Conservation (phyloP, 176 grass and related monocot genomes). For the Carex scoparia region DNA sequence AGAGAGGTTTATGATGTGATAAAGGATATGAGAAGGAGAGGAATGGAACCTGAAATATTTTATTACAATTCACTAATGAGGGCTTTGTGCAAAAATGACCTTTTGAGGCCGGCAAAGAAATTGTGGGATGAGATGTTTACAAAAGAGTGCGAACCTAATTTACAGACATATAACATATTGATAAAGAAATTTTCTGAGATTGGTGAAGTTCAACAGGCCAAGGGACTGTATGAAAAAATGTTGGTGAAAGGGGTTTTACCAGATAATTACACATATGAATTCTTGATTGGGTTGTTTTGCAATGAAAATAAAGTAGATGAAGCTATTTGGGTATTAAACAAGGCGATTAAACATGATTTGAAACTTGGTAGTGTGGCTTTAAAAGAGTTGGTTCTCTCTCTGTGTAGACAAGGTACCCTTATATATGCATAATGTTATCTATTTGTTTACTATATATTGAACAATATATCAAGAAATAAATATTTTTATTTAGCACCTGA, state of each 20-base stretch:
- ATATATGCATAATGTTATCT: not conserved
- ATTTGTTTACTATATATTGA: not conserved
- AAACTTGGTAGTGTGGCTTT: conserved; percentile 43
- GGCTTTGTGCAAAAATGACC: conserved; percentile 61
- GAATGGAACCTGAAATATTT: conserved; percentile 52
- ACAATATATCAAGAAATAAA: not conserved
- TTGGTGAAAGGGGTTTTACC: conserved; percentile 51
- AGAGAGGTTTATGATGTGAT: conserved; percentile 88
- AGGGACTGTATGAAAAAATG: conserved; percentile 72
- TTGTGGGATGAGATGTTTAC: conserved; percentile 98
- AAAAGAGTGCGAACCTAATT: conserved; percentile 55
- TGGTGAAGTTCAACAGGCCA: conserved; percentile 51
- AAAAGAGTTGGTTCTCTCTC: conserved; percentile 36
- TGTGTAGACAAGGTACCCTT: conserved; percentile 68
- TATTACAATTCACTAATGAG: conserved; percentile 83
- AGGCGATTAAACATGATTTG: conserved; percentile 51
- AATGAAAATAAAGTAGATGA: conserved; percentile 53
- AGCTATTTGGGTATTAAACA: conserved; percentile 52
- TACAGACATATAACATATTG: conserved; percentile 85
- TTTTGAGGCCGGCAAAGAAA: conserved; percentile 83
- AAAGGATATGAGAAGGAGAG: conserved; percentile 67
- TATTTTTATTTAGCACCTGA: not conserved
- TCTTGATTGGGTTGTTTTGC: conserved; percentile 59
- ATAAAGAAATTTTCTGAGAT: conserved; percentile 67
- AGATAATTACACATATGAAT: conserved; percentile 52